Percentiles rank a stretch among this genome's conserved stretches.
Evolutionary conservation across 1,284 basidiomycete genomes (phyloP).

Genomic region (Trichosporon sp.): DNA sequence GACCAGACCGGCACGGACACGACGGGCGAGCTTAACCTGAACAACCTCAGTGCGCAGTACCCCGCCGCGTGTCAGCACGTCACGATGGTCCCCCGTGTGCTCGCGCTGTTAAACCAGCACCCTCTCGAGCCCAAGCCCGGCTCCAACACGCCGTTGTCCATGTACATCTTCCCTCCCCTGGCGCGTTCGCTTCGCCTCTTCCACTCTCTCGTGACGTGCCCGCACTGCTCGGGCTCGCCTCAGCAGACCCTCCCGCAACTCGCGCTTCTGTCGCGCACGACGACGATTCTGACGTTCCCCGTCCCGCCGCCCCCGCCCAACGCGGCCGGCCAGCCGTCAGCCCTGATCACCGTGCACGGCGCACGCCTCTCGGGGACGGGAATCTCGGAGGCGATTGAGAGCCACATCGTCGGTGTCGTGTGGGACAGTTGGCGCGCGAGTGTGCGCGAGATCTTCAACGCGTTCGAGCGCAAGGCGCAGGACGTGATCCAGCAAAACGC

Average conservation of each 20-base stretch:
- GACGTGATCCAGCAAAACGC: constrained; percentile 50
- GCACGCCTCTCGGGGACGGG: constrained; percentile 53
- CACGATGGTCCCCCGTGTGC: constrained; percentile 49
- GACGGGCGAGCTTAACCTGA: constrained; percentile 36
- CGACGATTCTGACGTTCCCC: constrained; percentile 54
- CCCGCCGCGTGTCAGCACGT: constrained; percentile 45
- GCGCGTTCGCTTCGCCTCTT: constrained; percentile 51
- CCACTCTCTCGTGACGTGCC: constrained; percentile 47
- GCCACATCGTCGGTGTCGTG: constrained; percentile 55
- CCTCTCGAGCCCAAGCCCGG: constrained; percentile 53
- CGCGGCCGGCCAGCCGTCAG: constrained; percentile 44
- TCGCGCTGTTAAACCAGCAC: constrained; percentile 47
- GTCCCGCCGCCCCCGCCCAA: constrained; percentile 47
- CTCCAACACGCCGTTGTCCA: constrained; percentile 50
- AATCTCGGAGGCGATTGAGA: constrained; percentile 54
- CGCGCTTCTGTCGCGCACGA: constrained; percentile 52
- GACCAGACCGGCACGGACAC: constrained; percentile 34
- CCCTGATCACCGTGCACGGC: constrained; percentile 53
- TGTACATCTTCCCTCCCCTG: constrained; percentile 50
- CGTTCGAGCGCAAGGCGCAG: constrained; percentile 51
- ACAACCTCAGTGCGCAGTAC: constrained; percentile 30
- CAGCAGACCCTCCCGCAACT: constrained; percentile 56
- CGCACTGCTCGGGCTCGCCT: constrained; percentile 48
- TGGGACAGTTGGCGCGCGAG: constrained; percentile 57
- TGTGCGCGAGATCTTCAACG: constrained; percentile 52